Evolutionary conservation across 2,329 filamentous ascomycete species (phyloP).

Genomic region (Celoporthe dispersa): DNA sequence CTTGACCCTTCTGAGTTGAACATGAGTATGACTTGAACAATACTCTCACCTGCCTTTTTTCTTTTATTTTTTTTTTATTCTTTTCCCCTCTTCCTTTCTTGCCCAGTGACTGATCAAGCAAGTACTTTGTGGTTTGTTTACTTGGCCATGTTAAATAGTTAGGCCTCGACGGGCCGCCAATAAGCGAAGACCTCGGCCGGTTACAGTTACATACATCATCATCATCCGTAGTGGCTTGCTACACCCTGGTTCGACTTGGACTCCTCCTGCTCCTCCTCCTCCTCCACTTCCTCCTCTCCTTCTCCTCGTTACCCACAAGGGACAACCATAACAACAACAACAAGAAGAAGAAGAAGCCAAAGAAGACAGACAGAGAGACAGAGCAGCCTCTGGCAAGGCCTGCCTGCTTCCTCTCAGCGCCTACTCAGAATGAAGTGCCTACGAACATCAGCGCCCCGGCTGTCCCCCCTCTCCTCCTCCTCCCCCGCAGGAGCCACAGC

Average conservation of each 20-base stretch:
- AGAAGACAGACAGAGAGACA: neutral
- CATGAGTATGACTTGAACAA: too few relatives aligned
- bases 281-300: too few relatives aligned
- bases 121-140: neutral
- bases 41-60: too few relatives aligned
- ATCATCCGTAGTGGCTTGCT: neutral
- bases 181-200: slow-evolving; percentile 1
- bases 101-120: too few relatives aligned
- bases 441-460: slow-evolving; percentile 12
- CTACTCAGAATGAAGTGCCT: slow-evolving; percentile 25
- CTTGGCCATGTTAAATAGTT: neutral
- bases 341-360: neutral
- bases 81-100: too few relatives aligned
- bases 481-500: neutral
- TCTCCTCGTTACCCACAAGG: too few relatives aligned
- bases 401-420: neutral
- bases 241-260: neutral
- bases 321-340: neutral
- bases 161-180: neutral
- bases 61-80: too few relatives aligned
- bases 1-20: too few relatives aligned
- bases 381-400: slow-evolving; percentile 21
- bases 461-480: slow-evolving; percentile 10
- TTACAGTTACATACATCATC: neutral
- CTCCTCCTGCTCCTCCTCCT: neutral